phyloP scores from a whole-genome alignment of 2,329 filamentous ascomycete genomes.

The Tolypocladium endophyticum region DNA sequence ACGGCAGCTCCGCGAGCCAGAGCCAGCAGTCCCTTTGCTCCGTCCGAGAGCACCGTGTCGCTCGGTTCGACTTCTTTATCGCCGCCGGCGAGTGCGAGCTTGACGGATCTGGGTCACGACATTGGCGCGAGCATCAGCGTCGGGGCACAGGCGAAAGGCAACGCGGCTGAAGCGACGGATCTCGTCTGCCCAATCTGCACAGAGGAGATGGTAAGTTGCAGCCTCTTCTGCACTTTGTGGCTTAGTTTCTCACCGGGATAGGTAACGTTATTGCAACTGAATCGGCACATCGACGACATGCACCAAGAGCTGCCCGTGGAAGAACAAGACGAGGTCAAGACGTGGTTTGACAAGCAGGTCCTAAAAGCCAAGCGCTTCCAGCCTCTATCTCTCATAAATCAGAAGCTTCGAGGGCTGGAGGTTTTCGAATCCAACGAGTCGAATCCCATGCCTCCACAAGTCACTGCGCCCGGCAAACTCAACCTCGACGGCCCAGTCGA shows the following conservation, averaged over 20 bases:
- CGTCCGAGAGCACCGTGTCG: slow-evolving; percentile 65
- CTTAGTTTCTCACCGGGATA: slow-evolving; percentile 21
- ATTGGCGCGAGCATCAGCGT: slow-evolving; percentile 73
- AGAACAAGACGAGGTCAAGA: slow-evolving; percentile 89
- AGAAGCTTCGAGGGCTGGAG: slow-evolving; percentile 84
- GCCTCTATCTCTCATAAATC: slow-evolving; percentile 80
- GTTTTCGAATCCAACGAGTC: slow-evolving; percentile 90
- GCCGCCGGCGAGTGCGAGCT: slow-evolving; percentile 45
- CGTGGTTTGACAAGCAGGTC: slow-evolving; percentile 94
- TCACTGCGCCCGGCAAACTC: slow-evolving; percentile 23
- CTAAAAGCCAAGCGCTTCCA: slow-evolving; percentile 89
- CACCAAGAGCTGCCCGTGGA: slow-evolving; percentile 84
- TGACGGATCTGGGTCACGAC: slow-evolving; percentile 65
- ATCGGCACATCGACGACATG: slow-evolving; percentile 73
- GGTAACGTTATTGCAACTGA: slow-evolving; percentile 87
- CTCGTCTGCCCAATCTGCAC: slow-evolving; percentile 96
- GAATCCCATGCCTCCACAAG: slow-evolving; percentile 20
- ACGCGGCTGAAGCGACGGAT: slow-evolving; percentile 39
- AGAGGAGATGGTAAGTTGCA: slow-evolving; percentile 78
- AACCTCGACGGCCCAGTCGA: slow-evolving; percentile 43
- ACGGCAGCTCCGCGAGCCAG: slow-evolving; percentile 30
- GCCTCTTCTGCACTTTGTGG: neutral
- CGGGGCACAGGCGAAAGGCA: slow-evolving; percentile 39
- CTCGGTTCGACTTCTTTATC: slow-evolving; percentile 62
- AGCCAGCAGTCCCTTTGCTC: slow-evolving; percentile 38